Base-by-base conservation (phyloP, 1,284 basidiomycete species). In the Ustilago esculenta region DNA sequence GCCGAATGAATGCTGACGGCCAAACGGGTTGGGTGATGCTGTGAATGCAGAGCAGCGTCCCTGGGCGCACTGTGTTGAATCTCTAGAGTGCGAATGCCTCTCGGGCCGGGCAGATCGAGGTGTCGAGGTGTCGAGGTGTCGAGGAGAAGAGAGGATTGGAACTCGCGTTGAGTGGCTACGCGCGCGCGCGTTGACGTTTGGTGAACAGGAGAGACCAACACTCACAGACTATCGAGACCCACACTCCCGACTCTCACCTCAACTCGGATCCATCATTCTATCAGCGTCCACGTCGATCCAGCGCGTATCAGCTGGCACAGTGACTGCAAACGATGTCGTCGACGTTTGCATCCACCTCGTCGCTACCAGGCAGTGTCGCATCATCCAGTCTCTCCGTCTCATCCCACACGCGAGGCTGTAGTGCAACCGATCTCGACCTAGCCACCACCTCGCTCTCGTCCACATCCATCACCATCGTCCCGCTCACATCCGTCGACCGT, bases 401-500 rank as follows among this genome's bases (percentile, higher is more conserved):
- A 9, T 47, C 59, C n/a, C 27, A 53, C 47, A 30, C 43, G 2
- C 44, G 51, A 4, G 66, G 66, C 23, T 39, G 34, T 18, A 51
- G 20, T 10, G 27, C 48, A 6, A 17, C 51, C 25, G 67, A 71
- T n/a, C 54, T 65, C 29, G 67, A 71, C 9, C 60, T 78, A 0
- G 60, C 76, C 45, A 66, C 72, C 27, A 66, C 63, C 15, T 57
- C 73, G 3, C 46, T 75, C 23, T 34, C 57, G 4, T 50, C 72
- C 12, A 77, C 72, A 3, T 49, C 53, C 3, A 41, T 81, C 33
- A 51, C 48, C 30, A 79, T 81, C 29, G 56, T 81, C 5, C 80
- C 80, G 0, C 65, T 77, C 12, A 56, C 72, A 4, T 65, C 70
- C n/a, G 59, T 80, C 17, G 78, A 81, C 48, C 65, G 72, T 1